Percentiles rank a stretch among this genome's conserved stretches.
Evolutionary conservation across 176 grass and related monocot species (phyloP).

Genomic region (Carex myosuroides): DNA sequence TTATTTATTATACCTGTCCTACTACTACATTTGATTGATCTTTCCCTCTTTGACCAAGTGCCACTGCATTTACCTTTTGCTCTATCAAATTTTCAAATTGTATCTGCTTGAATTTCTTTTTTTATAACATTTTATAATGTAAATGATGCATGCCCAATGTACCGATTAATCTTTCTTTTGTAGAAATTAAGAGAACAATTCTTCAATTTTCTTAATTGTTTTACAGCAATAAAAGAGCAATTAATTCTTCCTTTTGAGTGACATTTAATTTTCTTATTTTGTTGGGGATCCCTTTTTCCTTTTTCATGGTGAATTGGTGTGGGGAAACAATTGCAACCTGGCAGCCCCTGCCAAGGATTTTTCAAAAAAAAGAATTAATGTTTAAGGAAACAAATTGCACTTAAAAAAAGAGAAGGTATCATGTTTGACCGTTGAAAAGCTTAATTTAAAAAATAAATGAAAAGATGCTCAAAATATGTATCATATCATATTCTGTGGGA

Average conservation of each 20-base stretch:
- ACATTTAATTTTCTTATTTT: neutral
- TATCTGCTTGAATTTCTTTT: neutral
- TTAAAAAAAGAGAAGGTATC: neutral
- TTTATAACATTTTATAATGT: neutral
- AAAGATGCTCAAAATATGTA: neutral
- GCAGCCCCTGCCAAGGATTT: no score
- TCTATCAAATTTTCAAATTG: neutral
- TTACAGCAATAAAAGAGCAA: neutral
- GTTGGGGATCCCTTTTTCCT: neutral
- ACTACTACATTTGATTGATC: slow-evolving; percentile 5
- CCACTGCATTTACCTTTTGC: neutral
- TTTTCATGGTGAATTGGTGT: neutral
- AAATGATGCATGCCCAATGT: neutral
- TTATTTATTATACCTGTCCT: neutral
- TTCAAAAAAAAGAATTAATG: neutral
- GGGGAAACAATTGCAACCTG: neutral
- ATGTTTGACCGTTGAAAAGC: neutral
- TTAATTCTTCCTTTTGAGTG: neutral
- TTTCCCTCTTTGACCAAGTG: neutral
- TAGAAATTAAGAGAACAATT: no score
- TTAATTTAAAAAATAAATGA: neutral
- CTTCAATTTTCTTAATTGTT: neutral
- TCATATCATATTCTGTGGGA: neutral
- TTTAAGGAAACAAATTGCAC: neutral
- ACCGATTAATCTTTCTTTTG: neutral